Conservation (phyloP, 805 yeast species). For the Metschnikowia continentalis region DNA sequence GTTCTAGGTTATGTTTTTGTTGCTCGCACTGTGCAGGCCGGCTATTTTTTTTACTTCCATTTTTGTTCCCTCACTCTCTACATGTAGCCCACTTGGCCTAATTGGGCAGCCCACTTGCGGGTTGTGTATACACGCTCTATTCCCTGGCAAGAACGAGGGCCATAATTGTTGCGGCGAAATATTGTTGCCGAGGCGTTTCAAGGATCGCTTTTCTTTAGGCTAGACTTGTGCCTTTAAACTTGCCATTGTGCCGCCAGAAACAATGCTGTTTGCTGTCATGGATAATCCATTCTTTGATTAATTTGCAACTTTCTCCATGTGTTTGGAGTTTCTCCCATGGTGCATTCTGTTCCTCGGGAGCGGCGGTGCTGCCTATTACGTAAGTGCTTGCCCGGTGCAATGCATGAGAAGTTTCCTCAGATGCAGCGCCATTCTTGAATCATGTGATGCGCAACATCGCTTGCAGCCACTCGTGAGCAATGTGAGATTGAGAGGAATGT, state of each 20-base stretch:
- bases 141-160: neutral
- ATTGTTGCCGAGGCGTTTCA: neutral
- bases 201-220: neutral
- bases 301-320: neutral
- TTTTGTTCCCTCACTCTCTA: slow-evolving; percentile 5
- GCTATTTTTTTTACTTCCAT: slow-evolving; percentile 7
- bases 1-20: neutral
- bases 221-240: neutral
- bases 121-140: neutral
- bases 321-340: neutral
- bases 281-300: too few relatives aligned
- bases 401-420: slow-evolving; percentile 4
- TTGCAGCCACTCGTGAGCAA: neutral
- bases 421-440: neutral
- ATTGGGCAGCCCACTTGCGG: slow-evolving; percentile 5
- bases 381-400: neutral
- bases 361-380: slow-evolving; percentile 1
- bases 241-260: neutral
- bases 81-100: slow-evolving; percentile 11
- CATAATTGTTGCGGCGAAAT: slow-evolving; percentile 1
- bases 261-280: neutral
- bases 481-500: neutral
- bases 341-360: neutral
- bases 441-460: slow-evolving; percentile 1
- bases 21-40: slow-evolving; percentile 9